Base-by-base conservation (phyloP, 1,139 yeast genomes). In the Saccharomyces hybrid region DNA sequence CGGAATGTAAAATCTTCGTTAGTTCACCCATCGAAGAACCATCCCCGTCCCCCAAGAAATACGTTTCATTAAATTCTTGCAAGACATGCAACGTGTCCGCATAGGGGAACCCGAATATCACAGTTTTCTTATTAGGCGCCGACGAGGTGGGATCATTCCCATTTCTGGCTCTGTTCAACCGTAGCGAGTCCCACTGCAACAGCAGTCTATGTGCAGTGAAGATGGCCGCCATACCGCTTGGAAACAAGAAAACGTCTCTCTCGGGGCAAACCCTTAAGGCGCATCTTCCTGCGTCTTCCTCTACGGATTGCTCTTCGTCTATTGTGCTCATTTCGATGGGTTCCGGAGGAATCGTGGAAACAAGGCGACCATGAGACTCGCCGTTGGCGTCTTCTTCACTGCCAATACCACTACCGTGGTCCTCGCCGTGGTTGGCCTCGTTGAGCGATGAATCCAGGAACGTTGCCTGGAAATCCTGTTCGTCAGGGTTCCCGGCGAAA, bases 71-170 rank as follows among this genome's bases (percentile, higher is more conserved):
- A 78, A 91, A 93, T 68, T 90, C 91, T 65, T 80, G 78, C 63
- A 93, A 76, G 57, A 93, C 85, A 64, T 88, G 89, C 56, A 89
- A 75, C 0, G 98, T 91, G 68, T 93, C 99, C 29, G 89, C 95
- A 69, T 91, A 93, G 6, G 98, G 97, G 71, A 91, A 91, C 0
- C 99, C 98, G 71, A 87, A 90, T 72, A 96, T 88, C 1, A 90
- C 95, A 0, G 95, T 83, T 69, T 88, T 88, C 61, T 78, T 76
- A 46, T 76, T 75, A 2, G 71, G 67, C 60, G 54, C 51, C 48
- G 54, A 54, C 58, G 59, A 14, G 59, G 61, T 48, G 59, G 50
- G 52, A 50, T 56, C 58, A 26, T 59, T 52, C 5, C 44, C 44
- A 31, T 58, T 57, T 54, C 67, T 60, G 12, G 63, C 59, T 28